A percentile compares a stretch with the other conserved stretches of the same genome.
Conservation (phyloP, 768 basidiomycete species). For the Termitomyces heimii region DNA sequence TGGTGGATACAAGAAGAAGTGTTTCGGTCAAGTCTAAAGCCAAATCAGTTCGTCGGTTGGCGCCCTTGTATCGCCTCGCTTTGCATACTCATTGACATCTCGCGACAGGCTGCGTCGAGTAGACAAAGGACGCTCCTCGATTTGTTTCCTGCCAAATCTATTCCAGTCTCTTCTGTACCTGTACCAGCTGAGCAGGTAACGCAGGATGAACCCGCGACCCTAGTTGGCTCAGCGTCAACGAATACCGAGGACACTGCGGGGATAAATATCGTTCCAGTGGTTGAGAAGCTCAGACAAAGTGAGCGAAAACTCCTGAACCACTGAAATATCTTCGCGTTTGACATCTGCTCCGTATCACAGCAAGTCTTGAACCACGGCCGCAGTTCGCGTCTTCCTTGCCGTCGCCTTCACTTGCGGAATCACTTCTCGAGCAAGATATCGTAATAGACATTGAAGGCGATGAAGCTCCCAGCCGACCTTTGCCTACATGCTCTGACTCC, state of each 20-base stretch:
- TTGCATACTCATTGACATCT: slow-evolving; percentile 1
- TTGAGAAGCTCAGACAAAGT: slow-evolving; percentile 11
- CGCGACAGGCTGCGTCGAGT: slow-evolving; percentile 9
- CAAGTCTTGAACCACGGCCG: slow-evolving; percentile 13
- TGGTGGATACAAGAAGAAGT: slow-evolving; percentile 21
- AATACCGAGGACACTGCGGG: neutral
- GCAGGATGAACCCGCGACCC: neutral
- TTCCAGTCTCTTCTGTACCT: neutral
- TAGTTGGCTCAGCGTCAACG: neutral
- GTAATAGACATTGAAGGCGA: slow-evolving; percentile 10
- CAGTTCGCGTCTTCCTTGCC: too few relatives aligned
- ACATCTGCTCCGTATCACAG: neutral
- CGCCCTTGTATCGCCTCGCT: neutral
- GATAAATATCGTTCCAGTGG: neutral
- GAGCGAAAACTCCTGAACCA: neutral
- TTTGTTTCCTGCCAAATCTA: slow-evolving; percentile 23
- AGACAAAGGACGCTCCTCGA: slow-evolving; percentile 39
- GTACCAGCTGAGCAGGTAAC: neutral
- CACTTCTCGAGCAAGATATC: neutral
- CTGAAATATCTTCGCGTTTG: neutral
- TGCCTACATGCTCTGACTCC: neutral
- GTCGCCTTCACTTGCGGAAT: neutral
- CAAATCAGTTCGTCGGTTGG: slow-evolving; percentile 21
- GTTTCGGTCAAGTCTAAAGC: slow-evolving; percentile 16
- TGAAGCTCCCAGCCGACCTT: neutral